Evolutionary conservation across 352 stramenopile genomes (phyloP).

Genomic region (Thalassiosira hispida): DNA sequence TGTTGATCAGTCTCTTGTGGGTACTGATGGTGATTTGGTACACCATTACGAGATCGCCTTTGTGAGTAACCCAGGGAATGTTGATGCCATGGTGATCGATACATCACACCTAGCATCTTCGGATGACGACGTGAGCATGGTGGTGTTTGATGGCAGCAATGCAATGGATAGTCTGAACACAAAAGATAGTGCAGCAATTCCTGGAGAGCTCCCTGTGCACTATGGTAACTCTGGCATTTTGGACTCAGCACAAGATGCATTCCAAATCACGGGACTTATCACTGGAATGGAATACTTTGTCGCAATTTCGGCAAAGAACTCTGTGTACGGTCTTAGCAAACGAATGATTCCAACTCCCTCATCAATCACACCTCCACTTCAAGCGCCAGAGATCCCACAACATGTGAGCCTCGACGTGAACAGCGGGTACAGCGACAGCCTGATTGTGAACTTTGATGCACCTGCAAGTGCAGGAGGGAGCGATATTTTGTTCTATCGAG

Average conservation of each 20-base stretch:
- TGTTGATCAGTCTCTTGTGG: slow-evolving; percentile 83
- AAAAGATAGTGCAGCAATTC: slow-evolving; percentile 53
- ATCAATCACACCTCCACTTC: slow-evolving; percentile 75
- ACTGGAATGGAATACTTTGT: slow-evolving; percentile 84
- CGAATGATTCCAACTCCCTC: slow-evolving; percentile 58
- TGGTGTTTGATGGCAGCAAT: slow-evolving; percentile 68
- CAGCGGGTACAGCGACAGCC: slow-evolving; percentile 85
- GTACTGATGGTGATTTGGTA: slow-evolving; percentile 79
- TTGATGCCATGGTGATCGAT: slow-evolving; percentile 81
- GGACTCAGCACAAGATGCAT: slow-evolving; percentile 39
- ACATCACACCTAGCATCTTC: slow-evolving; percentile 41
- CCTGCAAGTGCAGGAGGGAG: slow-evolving; percentile 74
- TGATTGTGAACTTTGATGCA: slow-evolving; percentile 85
- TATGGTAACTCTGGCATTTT: slow-evolving; percentile 62
- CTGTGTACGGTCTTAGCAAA: slow-evolving; percentile 83
- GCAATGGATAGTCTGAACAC: slow-evolving; percentile 52
- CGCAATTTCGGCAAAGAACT: slow-evolving; percentile 77
- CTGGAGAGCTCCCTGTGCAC: slow-evolving; percentile 65
- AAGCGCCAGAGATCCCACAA: slow-evolving; percentile 86
- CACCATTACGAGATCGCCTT: slow-evolving; percentile 92
- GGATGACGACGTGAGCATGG: slow-evolving; percentile 49
- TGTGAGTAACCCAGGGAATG: slow-evolving; percentile 88
- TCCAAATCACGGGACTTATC: slow-evolving; percentile 69
- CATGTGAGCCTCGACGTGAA: slow-evolving; percentile 87
- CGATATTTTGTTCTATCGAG: slow-evolving; percentile 78